phyloP scores from a whole-genome alignment of 805 yeast species.

The Teunomyces stri region DNA sequence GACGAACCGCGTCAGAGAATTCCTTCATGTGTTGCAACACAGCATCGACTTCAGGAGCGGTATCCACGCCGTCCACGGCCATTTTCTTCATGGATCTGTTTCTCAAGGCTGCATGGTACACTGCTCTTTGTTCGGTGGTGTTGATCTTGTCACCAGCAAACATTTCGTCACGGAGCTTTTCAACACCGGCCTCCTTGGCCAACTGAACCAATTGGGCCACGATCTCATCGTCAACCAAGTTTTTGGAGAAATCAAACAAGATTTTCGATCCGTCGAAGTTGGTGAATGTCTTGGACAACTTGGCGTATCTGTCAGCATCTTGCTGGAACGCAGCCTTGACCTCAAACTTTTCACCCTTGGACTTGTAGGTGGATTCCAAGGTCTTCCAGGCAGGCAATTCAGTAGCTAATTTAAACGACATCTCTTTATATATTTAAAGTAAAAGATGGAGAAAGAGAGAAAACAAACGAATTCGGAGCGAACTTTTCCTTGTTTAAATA shows the following conservation, averaged over 20 bases:
- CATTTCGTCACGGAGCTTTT: slow-evolving; percentile 83
- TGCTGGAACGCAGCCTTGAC: slow-evolving; percentile 74
- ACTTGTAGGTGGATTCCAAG: slow-evolving; percentile 67
- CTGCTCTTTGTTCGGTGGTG: slow-evolving; percentile 95
- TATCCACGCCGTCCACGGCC: slow-evolving; percentile 87
- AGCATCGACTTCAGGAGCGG: slow-evolving; percentile 85
- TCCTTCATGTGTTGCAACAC: slow-evolving; percentile 96
- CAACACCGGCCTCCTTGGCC: slow-evolving; percentile 89
- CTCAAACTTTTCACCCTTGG: slow-evolving; percentile 65
- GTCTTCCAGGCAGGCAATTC: slow-evolving; percentile 84
- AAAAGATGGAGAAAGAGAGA: background rate
- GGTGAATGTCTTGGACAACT: slow-evolving; percentile 71
- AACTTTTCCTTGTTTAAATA: background rate
- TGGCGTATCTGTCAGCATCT: slow-evolving; percentile 73
- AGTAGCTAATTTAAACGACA: slow-evolving; percentile 46
- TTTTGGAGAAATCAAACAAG: slow-evolving; percentile 93
- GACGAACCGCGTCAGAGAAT: slow-evolving; percentile 84
- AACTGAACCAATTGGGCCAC: slow-evolving; percentile 63
- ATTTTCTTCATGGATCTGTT: slow-evolving; percentile 82
- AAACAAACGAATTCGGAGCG: background rate
- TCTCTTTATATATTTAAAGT: slow-evolving; percentile 1
- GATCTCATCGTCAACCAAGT: slow-evolving; percentile 84
- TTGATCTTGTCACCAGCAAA: slow-evolving; percentile 92
- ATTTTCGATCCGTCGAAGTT: slow-evolving; percentile 88
- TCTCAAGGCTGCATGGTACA: slow-evolving; percentile 94